phyloP scores from a whole-genome alignment of 202 grass and related monocot genomes.

The Carex arenaria region DNA sequence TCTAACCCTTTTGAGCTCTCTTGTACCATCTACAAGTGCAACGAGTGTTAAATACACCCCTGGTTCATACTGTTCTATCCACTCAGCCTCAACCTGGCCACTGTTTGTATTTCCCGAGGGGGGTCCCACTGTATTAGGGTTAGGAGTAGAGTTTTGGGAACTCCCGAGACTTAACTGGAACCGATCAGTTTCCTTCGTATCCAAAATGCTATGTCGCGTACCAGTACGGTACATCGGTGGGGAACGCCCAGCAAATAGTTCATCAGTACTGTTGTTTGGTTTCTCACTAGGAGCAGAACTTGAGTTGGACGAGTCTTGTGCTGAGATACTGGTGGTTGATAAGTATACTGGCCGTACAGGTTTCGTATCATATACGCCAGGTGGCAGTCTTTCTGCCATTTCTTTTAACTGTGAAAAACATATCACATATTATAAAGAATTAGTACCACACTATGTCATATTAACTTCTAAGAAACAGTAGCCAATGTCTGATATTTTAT shows the following conservation, averaged over 20 bases:
- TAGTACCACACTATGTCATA: background rate
- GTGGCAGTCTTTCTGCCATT: constrained; percentile 74
- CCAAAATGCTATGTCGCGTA: constrained; percentile 43
- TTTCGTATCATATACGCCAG: constrained; percentile 38
- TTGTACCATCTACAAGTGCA: constrained; percentile 69
- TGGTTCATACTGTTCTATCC: constrained; percentile 94
- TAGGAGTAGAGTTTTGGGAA: constrained; percentile 36
- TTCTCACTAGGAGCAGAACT: constrained; percentile 28
- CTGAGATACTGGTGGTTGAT: constrained; percentile 30
- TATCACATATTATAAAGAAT: background rate
- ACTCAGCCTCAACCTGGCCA: constrained; percentile 75
- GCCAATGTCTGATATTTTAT: background rate
- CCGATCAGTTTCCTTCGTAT: constrained; percentile 42
- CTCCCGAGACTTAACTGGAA: constrained; percentile 53
- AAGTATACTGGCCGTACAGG: constrained; percentile 14
- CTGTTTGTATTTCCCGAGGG: constrained; percentile 11
- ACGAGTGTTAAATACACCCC: constrained; percentile 89
- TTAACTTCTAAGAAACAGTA: background rate
- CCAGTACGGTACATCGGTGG: constrained; percentile 21
- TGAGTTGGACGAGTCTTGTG: constrained; percentile 31
- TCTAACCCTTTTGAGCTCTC: constrained; percentile 88
- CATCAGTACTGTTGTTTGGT: constrained; percentile 14
- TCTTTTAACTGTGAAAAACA: constrained; percentile 66
- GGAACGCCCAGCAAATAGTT: constrained; percentile 29
- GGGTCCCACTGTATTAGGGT: background rate